These are phyloP conservation scores for Hypoxylon subgilvum DNA, from an alignment of 495 filamentous ascomycete genomes.

Conservation along the genomic window DNA sequence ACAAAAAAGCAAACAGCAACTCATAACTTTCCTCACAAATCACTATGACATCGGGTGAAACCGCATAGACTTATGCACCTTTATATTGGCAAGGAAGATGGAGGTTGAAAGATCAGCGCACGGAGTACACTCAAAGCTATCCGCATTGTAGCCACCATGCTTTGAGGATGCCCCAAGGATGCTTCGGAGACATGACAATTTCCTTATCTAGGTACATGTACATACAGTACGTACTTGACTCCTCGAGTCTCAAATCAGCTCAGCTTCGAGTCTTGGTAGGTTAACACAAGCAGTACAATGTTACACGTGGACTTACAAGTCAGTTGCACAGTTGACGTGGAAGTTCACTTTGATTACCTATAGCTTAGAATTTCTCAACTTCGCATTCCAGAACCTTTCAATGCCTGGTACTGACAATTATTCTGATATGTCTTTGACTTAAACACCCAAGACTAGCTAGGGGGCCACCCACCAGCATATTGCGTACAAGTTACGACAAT, in stretches of 20 bases:
- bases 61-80: conserved; percentile 6
- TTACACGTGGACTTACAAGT: no score
- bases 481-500: conserved; percentile 8
- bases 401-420: no score
- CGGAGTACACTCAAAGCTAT: conserved; percentile 1
- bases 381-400: no score
- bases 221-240: no score
- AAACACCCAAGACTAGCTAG: no score
- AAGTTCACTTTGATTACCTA: no score
- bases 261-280: no score
- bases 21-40: conserved; percentile 28
- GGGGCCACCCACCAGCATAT: neutral
- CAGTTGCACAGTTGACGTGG: no score
- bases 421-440: no score
- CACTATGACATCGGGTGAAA: conserved; percentile 20
- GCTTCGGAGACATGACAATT: neutral
- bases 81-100: neutral
- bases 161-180: neutral
- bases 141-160: conserved; percentile 1
- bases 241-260: no score
- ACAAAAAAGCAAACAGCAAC: conserved; percentile 31
- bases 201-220: neutral
- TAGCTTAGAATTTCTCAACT: no score
- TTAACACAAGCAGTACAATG: no score
- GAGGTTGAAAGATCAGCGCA: neutral